These are phyloP conservation scores for Emmonsia crescens DNA, from an alignment of 2,329 filamentous ascomycete genomes.

Conservation along the genomic window DNA sequence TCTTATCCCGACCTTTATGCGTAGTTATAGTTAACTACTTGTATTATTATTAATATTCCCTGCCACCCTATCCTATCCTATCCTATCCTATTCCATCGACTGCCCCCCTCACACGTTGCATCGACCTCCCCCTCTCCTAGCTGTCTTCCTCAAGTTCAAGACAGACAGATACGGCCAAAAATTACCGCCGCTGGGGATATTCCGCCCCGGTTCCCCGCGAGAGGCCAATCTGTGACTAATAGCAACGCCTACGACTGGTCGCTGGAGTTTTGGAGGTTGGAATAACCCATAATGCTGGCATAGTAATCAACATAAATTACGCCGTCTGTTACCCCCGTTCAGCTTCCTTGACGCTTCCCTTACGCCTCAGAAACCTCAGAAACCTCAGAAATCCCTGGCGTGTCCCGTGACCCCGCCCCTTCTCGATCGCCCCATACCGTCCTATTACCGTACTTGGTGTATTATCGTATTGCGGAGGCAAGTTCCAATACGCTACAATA, in stretches of 20 bases:
- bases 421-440: background rate
- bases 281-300: too few relatives aligned
- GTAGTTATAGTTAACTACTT: too few relatives aligned
- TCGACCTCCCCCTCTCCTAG: background rate
- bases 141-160: background rate
- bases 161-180: background rate
- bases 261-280: too few relatives aligned
- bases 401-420: background rate
- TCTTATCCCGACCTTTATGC: too few relatives aligned
- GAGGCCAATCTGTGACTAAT: conserved; percentile 6
- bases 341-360: too few relatives aligned
- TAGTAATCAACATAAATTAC: conserved; percentile 24
- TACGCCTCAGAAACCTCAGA: too few relatives aligned
- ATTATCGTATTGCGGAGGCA: background rate
- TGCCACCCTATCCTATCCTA: too few relatives aligned
- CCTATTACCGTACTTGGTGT: background rate
- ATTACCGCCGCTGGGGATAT: background rate
- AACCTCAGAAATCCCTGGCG: conserved; percentile 16
- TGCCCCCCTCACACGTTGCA: too few relatives aligned
- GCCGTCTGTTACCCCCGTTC: too few relatives aligned
- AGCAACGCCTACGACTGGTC: conserved; percentile 12
- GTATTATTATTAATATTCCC: too few relatives aligned
- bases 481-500: too few relatives aligned
- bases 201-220: background rate
- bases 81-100: too few relatives aligned